phyloP scores from a whole-genome alignment of 2,329 filamentous ascomycete genomes.

The Claviceps capensis region DNA sequence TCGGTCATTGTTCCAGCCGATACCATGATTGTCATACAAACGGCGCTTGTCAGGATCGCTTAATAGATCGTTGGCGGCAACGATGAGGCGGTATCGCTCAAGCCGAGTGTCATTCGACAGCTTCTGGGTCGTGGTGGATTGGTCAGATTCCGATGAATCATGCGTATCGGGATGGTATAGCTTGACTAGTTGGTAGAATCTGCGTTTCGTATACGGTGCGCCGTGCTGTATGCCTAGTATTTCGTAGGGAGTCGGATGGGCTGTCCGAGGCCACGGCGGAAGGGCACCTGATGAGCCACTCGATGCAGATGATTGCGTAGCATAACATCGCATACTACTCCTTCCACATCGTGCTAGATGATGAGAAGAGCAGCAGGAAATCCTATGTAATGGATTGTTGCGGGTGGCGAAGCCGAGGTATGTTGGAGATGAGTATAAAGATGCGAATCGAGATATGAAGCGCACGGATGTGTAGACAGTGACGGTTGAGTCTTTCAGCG shows the following conservation, averaged over 20 bases:
- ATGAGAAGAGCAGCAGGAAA: neutral
- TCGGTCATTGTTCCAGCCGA: slow-evolving; percentile 58
- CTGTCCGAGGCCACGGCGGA: slow-evolving; percentile 31
- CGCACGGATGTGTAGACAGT: neutral
- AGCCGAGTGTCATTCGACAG: slow-evolving; percentile 47
- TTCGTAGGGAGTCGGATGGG: slow-evolving; percentile 72
- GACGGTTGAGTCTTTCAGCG: neutral
- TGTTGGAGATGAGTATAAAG: neutral
- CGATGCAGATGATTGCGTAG: neutral
- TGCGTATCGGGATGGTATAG: slow-evolving; percentile 81
- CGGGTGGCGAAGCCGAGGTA: neutral
- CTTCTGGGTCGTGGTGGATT: neutral
- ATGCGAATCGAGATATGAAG: neutral
- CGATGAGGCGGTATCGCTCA: slow-evolving; percentile 82
- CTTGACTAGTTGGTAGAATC: slow-evolving; percentile 87
- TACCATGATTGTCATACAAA: slow-evolving; percentile 69
- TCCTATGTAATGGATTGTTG: neutral
- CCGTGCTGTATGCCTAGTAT: slow-evolving; percentile 51
- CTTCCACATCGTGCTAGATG: neutral
- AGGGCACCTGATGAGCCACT: neutral
- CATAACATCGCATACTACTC: neutral
- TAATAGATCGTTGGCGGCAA: slow-evolving; percentile 78
- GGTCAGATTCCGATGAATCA: slow-evolving; percentile 8
- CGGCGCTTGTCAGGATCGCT: slow-evolving; percentile 65
- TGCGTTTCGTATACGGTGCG: slow-evolving; percentile 65